Evolutionary conservation across 1,284 basidiomycete genomes (phyloP).

Genomic region (Waitea zeae): DNA sequence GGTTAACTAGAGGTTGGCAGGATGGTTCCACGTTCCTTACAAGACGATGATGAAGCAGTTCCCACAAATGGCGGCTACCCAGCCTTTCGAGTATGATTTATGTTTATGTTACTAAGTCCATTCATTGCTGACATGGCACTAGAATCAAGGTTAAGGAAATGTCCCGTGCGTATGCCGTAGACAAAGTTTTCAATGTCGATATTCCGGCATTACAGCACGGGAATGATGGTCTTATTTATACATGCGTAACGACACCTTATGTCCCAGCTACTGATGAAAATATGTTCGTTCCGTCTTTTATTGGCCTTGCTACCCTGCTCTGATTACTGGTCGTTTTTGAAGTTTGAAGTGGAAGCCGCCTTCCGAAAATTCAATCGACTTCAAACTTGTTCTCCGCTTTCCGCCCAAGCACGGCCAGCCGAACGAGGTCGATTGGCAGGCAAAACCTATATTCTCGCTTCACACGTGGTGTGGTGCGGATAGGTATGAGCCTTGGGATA

Average conservation of each 20-base stretch:
- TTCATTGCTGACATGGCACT: slow-evolving; percentile 4
- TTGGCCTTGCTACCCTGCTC: no score
- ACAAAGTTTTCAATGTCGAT: slow-evolving; percentile 70
- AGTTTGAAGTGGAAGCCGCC: slow-evolving; percentile 99
- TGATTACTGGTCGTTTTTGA: slow-evolving; percentile 4
- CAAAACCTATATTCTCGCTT: slow-evolving; percentile 79
- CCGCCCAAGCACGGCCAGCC: slow-evolving; percentile 44
- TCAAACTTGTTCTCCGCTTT: slow-evolving; percentile 87
- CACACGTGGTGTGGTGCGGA: slow-evolving; percentile 57
- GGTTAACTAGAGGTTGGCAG: slow-evolving; percentile 68
- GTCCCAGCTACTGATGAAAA: slow-evolving; percentile 81
- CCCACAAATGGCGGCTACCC: slow-evolving; percentile 41
- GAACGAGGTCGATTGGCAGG: slow-evolving; percentile 63
- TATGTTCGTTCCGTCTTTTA: slow-evolving; percentile 66
- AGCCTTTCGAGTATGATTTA: slow-evolving; percentile 71
- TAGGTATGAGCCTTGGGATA: slow-evolving; percentile 77
- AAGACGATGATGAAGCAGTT: slow-evolving; percentile 50
- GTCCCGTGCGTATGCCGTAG: slow-evolving; percentile 77
- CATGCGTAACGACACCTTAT: slow-evolving; percentile 77
- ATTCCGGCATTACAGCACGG: slow-evolving; percentile 86
- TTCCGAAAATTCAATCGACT: slow-evolving; percentile 95
- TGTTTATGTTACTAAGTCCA: slow-evolving; percentile 1
- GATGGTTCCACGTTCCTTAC: slow-evolving; percentile 76
- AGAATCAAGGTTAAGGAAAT: slow-evolving; percentile 84
- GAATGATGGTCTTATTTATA: slow-evolving; percentile 96